Conservation (phyloP, 805 yeast species). For the Tetrapisispora namnaoensis region DNA sequence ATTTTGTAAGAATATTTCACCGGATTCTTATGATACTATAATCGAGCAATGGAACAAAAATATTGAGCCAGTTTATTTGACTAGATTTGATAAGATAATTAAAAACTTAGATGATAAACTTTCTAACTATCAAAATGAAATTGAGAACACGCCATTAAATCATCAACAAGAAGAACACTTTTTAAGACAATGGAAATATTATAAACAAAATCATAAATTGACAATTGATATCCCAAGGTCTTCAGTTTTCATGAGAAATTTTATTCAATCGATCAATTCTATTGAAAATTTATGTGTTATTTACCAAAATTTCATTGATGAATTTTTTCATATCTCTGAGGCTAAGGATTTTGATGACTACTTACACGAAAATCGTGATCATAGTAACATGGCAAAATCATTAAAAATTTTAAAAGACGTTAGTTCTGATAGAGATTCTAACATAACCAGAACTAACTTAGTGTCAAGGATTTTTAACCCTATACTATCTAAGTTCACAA, state of each 20-base stretch:
- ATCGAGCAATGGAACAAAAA: slow-evolving; percentile 33
- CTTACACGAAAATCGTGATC: slow-evolving; percentile 27
- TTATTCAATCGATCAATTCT: slow-evolving; percentile 11
- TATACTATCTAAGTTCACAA: slow-evolving; percentile 13
- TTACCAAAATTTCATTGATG: slow-evolving; percentile 42
- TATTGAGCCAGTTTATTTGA: slow-evolving; percentile 13
- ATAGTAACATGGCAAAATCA: slow-evolving; percentile 12
- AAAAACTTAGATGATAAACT: background rate
- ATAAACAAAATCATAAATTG: slow-evolving; percentile 8
- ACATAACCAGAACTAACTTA: slow-evolving; percentile 35
- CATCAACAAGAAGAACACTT: slow-evolving; percentile 8
- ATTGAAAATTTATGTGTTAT: slow-evolving; percentile 25
- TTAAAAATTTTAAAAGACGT: slow-evolving; percentile 31
- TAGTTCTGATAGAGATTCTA: slow-evolving; percentile 38
- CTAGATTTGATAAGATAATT: slow-evolving; percentile 1
- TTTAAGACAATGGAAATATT: slow-evolving; percentile 13
- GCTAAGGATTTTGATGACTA: slow-evolving; percentile 34
- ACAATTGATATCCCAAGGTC: slow-evolving; percentile 6
- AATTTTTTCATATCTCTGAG: slow-evolving; percentile 39
- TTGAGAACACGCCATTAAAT: slow-evolving; percentile 4
- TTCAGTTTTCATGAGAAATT: slow-evolving; percentile 2
- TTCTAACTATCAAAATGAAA: background rate
- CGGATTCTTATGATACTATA: slow-evolving; percentile 36
- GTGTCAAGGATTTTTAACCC: slow-evolving; percentile 40
- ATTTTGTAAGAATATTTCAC: slow-evolving; percentile 51